These are phyloP conservation scores for Auricularia sp. DNA, from an alignment of 768 basidiomycete species.

Conservation along the genomic window DNA sequence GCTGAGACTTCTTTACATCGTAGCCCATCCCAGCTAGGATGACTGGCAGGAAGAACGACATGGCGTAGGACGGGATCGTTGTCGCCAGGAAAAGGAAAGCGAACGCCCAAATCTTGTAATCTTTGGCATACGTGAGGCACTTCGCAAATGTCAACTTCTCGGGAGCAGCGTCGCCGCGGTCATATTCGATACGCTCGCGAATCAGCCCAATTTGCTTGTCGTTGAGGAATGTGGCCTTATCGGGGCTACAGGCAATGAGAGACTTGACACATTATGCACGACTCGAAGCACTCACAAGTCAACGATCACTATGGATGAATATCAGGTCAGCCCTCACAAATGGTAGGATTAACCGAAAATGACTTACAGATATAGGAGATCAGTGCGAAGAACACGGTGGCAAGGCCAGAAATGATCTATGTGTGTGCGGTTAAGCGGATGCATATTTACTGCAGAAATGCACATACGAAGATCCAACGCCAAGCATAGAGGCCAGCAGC, in stretches of 20 bases:
- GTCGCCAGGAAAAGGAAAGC: slow-evolving; percentile 14
- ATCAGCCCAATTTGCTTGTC: slow-evolving; percentile 16
- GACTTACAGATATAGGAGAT: slow-evolving; percentile 7
- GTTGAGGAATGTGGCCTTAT: slow-evolving; percentile 20
- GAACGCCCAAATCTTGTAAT: slow-evolving; percentile 19
- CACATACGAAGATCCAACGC: slow-evolving; percentile 19
- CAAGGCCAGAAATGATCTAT: slow-evolving; percentile 11
- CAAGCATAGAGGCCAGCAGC: slow-evolving; percentile 16
- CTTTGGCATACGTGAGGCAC: slow-evolving; percentile 11
- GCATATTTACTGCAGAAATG: no score
- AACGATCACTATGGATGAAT: slow-evolving; percentile 12
- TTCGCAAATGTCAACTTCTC: slow-evolving; percentile 16
- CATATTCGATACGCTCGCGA: slow-evolving; percentile 16
- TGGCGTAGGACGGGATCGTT: slow-evolving; percentile 3
- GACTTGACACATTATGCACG: neutral
- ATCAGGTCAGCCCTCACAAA: neutral
- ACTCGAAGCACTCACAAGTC: slow-evolving; percentile 12
- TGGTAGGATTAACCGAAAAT: no score
- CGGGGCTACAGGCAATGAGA: slow-evolving; percentile 10
- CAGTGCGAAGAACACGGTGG: slow-evolving; percentile 13
- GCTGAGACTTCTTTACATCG: slow-evolving; percentile 11
- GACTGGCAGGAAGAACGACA: slow-evolving; percentile 18
- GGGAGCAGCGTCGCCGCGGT: slow-evolving; percentile 19
- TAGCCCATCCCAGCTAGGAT: slow-evolving; percentile 16
- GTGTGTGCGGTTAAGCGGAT: no score